Conservation (phyloP, 148 eudicot species). For the Silene conica region DNA sequence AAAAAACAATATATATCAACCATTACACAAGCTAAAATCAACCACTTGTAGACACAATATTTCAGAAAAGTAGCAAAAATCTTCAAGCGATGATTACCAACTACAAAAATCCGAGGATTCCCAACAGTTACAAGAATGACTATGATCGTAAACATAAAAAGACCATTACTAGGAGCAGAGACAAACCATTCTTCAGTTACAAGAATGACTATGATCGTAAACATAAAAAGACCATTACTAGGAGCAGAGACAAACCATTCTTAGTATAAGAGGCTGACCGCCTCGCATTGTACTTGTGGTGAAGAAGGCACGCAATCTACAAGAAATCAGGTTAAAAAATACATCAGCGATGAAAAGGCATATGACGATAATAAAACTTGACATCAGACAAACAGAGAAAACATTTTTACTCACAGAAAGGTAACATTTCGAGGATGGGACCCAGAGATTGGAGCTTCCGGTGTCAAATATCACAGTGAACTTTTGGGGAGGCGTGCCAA, state of each 20-base stretch:
- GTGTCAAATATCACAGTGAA: slow-evolving; percentile 89
- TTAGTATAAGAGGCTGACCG: slow-evolving; percentile 61
- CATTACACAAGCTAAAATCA: background rate
- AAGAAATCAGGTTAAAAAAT: slow-evolving; percentile 14
- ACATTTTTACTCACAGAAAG: slow-evolving; percentile 56
- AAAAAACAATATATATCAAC: background rate
- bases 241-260: slow-evolving; percentile 48
- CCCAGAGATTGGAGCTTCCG: slow-evolving; percentile 94
- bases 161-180: slow-evolving; percentile 1
- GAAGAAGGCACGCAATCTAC: slow-evolving; percentile 79
- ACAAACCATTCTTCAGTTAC: slow-evolving; percentile 77
- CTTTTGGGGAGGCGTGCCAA: slow-evolving; percentile 85
- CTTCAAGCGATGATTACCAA: background rate
- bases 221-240: background rate
- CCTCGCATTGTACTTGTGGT: slow-evolving; percentile 76
- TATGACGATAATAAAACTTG: background rate
- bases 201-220: background rate
- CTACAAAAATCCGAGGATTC: background rate
- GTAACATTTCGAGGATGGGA: slow-evolving; percentile 79
- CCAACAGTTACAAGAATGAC: background rate
- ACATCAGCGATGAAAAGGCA: slow-evolving; percentile 4
- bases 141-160: background rate
- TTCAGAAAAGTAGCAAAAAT: background rate
- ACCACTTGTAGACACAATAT: background rate
- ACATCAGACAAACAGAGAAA: background rate